These are phyloP conservation scores for Echria macrotheca DNA, from an alignment of 495 filamentous ascomycete species.

Conservation along the genomic window DNA sequence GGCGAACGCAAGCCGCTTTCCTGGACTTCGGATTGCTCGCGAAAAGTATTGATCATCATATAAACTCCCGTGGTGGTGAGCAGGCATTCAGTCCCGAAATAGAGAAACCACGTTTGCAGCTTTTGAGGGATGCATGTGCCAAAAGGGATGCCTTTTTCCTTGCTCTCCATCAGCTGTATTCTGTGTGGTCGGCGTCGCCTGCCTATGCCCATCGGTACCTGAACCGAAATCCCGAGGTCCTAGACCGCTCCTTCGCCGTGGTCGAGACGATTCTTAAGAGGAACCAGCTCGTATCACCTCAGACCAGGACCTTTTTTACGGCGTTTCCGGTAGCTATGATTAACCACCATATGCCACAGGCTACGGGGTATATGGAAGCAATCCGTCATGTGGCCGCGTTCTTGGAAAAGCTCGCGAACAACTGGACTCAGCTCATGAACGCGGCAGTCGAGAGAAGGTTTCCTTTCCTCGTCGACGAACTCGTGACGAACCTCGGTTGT, in stretches of 20 bases:
- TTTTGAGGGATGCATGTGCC: slow-evolving; percentile 53
- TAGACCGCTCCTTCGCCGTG: slow-evolving; percentile 34
- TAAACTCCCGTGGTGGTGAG: slow-evolving; percentile 17
- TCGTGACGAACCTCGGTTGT: slow-evolving; percentile 44
- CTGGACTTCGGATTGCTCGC: slow-evolving; percentile 12
- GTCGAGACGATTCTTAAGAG: slow-evolving; percentile 36
- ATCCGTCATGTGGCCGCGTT: slow-evolving; percentile 30
- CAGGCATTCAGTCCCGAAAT: slow-evolving; percentile 15
- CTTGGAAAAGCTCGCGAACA: slow-evolving; percentile 28
- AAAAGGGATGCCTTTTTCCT: slow-evolving; percentile 58
- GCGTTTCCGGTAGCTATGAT: slow-evolving; percentile 50
- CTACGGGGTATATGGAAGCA: slow-evolving; percentile 18
- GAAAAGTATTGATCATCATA: slow-evolving; percentile 16
- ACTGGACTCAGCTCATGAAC: slow-evolving; percentile 11
- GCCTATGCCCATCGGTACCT: slow-evolving; percentile 2
- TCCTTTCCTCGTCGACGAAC: slow-evolving; percentile 58
- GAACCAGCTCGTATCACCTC: slow-evolving; percentile 30
- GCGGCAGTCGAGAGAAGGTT: slow-evolving; percentile 25
- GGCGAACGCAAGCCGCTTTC: too few species aligned
- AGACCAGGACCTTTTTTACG: slow-evolving; percentile 47
- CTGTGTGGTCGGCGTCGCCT: slow-evolving; percentile 38
- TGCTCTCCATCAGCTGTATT: slow-evolving; percentile 64
- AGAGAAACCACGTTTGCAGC: slow-evolving; percentile 48
- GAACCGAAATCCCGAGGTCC: background rate
- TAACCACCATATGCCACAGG: too few species aligned